Evolutionary conservation across 2,329 filamentous ascomycete species (phyloP).

Genomic region (Paraconiothyrium sp.): DNA sequence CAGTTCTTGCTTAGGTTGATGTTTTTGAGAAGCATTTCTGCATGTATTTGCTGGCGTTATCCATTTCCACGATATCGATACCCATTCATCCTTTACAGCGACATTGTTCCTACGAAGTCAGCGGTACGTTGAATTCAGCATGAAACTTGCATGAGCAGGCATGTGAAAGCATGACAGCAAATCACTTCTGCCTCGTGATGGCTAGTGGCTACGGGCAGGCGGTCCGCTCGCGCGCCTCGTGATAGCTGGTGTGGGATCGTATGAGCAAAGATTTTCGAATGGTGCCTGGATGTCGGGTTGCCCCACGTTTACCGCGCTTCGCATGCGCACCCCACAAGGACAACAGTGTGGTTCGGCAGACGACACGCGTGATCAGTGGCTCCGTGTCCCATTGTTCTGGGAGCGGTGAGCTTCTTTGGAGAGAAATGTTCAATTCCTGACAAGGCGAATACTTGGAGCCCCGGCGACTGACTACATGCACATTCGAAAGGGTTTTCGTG

Average conservation of each 20-base stretch:
- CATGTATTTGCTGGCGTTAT: slow-evolving; percentile 1
- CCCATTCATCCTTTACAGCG: not conserved
- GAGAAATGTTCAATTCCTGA: not conserved
- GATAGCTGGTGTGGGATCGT: not conserved
- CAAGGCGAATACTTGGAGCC: not conserved
- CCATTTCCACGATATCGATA: not conserved
- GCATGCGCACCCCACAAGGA: slow-evolving; percentile 7
- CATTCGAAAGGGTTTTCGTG: not conserved
- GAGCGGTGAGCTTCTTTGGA: not conserved
- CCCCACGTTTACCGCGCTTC: slow-evolving; percentile 4
- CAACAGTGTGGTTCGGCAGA: not conserved
- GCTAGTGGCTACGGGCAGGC: not conserved
- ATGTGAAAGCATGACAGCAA: slow-evolving; percentile 8
- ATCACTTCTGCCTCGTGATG: not conserved
- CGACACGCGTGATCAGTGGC: not conserved
- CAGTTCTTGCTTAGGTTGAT: not conserved
- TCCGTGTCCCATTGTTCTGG: not conserved
- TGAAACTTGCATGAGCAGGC: not conserved
- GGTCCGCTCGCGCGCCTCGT: not conserved
- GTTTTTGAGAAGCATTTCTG: not conserved
- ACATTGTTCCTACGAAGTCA: not conserved
- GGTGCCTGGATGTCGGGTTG: not conserved
- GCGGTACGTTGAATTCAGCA: not conserved
- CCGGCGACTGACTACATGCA: not conserved
- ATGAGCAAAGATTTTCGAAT: not conserved